Percentiles rank a stretch among this genome's conserved stretches.
Conservation (phyloP, 148 eudicot genomes). For the Persicaria maculosa region DNA sequence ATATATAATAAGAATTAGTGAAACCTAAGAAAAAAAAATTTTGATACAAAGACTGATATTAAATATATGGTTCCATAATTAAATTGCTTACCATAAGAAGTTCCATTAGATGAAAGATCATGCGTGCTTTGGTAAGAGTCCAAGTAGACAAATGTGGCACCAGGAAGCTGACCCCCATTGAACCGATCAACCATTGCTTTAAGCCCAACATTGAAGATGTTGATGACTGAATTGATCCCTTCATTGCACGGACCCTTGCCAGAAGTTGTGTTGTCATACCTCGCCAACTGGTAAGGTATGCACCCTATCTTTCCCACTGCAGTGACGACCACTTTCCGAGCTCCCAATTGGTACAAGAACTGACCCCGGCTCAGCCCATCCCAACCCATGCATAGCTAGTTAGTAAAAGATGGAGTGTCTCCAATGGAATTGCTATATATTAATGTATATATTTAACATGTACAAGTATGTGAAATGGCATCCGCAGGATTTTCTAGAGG, state of each 20-base stretch:
- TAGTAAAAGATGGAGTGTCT: too few relatives aligned
- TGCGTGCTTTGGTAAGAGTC: slow-evolving; percentile 40
- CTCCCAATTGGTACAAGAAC: slow-evolving; percentile 62
- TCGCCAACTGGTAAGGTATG: slow-evolving; percentile 75
- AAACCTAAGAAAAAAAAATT: too few relatives aligned
- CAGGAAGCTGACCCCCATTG: slow-evolving; percentile 47
- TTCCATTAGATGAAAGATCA: slow-evolving; percentile 35
- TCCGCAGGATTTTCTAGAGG: too few relatives aligned
- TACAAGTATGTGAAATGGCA: too few relatives aligned
- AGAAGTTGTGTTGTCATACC: slow-evolving; percentile 32
- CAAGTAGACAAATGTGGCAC: slow-evolving; percentile 65
- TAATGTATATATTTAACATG: too few relatives aligned
- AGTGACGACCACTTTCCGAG: slow-evolving; percentile 62
- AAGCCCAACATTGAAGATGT: slow-evolving; percentile 53
- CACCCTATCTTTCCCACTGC: slow-evolving; percentile 78
- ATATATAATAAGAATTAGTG: background rate
- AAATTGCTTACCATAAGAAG: slow-evolving; percentile 37
- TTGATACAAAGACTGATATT: too few relatives aligned
- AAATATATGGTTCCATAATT: background rate
- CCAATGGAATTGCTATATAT: too few relatives aligned
- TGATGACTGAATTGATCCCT: slow-evolving; percentile 46
- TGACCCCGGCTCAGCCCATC: too few relatives aligned
- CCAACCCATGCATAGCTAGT: too few relatives aligned
- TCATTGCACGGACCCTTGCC: slow-evolving; percentile 45
- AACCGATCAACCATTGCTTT: slow-evolving; percentile 48